Percentiles rank a stretch among this genome's conserved stretches.
Conservation (phyloP, 2,329 filamentous ascomycete species). For the Aspergillus novofumigatus region DNA sequence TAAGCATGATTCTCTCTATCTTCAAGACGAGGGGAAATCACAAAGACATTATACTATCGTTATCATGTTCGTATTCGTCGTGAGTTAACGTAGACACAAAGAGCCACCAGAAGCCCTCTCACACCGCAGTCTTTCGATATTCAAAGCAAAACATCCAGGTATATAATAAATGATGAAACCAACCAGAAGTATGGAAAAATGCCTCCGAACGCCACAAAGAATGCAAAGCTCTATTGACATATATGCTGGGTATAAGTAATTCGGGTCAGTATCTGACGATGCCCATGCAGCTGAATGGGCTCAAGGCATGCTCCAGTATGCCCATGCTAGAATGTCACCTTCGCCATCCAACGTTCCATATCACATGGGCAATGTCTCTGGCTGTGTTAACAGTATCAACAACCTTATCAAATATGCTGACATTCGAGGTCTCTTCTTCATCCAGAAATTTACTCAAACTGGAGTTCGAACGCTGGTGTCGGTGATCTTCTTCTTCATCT, state of each 20-base stretch:
- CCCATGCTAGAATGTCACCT: slow-evolving; percentile 33
- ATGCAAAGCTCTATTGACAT: too few relatives aligned
- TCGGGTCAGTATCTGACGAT: too few relatives aligned
- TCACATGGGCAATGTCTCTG: slow-evolving; percentile 60
- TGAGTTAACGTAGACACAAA: not conserved
- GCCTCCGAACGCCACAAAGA: too few relatives aligned
- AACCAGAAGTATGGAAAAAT: too few relatives aligned
- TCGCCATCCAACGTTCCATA: slow-evolving; percentile 64
- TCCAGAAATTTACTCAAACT: slow-evolving; percentile 91
- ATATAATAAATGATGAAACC: not conserved
- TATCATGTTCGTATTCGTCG: not conserved
- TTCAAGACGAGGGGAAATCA: not conserved
- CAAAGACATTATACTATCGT: not conserved
- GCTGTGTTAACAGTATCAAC: slow-evolving; percentile 72
- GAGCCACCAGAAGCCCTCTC: not conserved
- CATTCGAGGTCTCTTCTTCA: slow-evolving; percentile 61
- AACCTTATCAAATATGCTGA: slow-evolving; percentile 70
- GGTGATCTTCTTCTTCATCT: slow-evolving; percentile 54
- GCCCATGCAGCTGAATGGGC: too few relatives aligned
- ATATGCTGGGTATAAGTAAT: too few relatives aligned
- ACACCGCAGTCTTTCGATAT: not conserved
- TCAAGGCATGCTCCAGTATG: too few relatives aligned
- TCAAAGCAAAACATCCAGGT: not conserved
- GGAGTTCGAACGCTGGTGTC: slow-evolving; percentile 70
- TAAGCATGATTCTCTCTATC: not conserved